Evolutionary conservation across 2,329 filamentous ascomycete species (phyloP), one percentile per base, ranked within the genome.

Genomic region (Pleurostoma richardsiae): DNA sequence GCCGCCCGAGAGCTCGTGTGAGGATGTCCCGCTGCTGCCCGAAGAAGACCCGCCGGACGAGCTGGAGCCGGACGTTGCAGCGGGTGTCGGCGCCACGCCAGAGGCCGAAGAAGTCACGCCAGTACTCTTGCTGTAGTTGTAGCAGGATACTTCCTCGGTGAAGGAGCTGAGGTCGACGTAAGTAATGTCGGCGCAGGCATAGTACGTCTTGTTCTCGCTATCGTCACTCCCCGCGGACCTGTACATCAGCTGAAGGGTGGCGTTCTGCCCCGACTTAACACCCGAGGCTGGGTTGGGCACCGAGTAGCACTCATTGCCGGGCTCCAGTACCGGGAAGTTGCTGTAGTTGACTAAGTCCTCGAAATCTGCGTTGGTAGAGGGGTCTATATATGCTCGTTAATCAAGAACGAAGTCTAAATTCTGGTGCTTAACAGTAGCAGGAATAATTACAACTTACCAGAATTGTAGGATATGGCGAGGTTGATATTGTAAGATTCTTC

Each of bases 1-100:
- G 30, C 41, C 41, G 41, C 41, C 41, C 41, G 41, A 42, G 11
- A 42, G 41, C 39, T 41, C 30, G 39, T n/a, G n/a, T 36, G 33
- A 36, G 33, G n/a, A n/a, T 36, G 33, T 36, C n/a, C 8, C 33
- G 33, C 19, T 19, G 19, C 19, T 19, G 19, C 19, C 19, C 19
- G 19, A 19, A 19, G 19, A 19, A 19, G 19, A 19, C 19, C 19
- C 10, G 41, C 28, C 41, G 6, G 41, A 30, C 5, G 6, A 5
- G 6, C 6, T 7, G 41, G 41, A 31, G 28, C 28, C 30, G 6
- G 26, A n/a, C 11, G 6, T 10, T 27, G 27, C 29, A 29, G n/a
- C 30, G 41, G 19, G 7, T 11, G 33, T 36, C 7, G 28, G 7
- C 28, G 41, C 33, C 8, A 36, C 33, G n/a, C 33, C 33, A 36